Evolutionary conservation across 2,329 filamentous ascomycete species (phyloP).

Genomic region (Aureobasidium sp.): DNA sequence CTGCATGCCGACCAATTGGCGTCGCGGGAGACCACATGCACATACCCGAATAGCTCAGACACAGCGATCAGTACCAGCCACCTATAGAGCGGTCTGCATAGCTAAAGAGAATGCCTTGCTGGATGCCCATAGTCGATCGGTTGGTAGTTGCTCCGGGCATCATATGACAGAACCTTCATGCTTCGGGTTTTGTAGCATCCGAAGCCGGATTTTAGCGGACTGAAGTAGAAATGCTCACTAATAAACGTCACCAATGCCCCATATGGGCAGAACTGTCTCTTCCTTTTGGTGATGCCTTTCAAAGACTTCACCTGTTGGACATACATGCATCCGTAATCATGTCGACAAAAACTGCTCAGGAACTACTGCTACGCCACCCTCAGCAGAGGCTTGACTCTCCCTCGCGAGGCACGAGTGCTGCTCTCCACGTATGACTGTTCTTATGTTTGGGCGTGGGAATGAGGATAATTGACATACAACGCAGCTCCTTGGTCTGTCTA

Average conservation of each 20-base stretch:
- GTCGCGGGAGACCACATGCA: neutral
- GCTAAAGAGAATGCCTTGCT: neutral
- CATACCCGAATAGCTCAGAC: neutral
- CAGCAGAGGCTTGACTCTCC: constrained; percentile 61
- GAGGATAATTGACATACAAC: neutral
- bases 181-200: constrained; percentile 1
- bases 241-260: constrained; percentile 12
- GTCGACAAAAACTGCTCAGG: constrained; percentile 20
- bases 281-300: neutral
- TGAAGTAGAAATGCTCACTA: neutral
- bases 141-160: neutral
- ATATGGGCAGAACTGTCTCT: neutral
- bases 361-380: constrained; percentile 44
- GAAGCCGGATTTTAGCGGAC: neutral
- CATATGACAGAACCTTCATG: neutral
- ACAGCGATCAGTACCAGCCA: neutral
- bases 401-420: constrained; percentile 54
- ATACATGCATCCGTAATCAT: constrained; percentile 13
- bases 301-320: neutral
- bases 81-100: neutral
- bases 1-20: neutral
- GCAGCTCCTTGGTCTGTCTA: constrained; percentile 35
- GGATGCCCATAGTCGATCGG: neutral
- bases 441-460: neutral
- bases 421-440: constrained; percentile 46